Base-by-base conservation (phyloP, 2,329 filamentous ascomycete genomes). In the Pyrenochaeta sp. region DNA sequence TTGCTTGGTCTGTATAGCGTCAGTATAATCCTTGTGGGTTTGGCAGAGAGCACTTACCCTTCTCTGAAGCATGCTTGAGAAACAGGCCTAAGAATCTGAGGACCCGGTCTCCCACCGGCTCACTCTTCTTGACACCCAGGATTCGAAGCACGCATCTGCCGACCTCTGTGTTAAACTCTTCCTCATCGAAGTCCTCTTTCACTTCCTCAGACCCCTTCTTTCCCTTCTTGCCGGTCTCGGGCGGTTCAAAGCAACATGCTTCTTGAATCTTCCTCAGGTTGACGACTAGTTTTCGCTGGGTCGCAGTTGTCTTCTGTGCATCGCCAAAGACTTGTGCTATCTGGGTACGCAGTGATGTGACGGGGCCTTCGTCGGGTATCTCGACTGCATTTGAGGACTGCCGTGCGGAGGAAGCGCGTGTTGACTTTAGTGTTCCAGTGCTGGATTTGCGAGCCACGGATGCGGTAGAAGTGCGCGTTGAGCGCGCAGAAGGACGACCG, bases 211-310 rank as follows among this genome's bases (percentile, higher is more conserved):
- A 48, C 57, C 72, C 79, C 36, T 56, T 61, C 23, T 49, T 50
- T 17, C 43, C 42, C 49, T 65, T 62, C 62, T 81, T 82, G 51
- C 79, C 82, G 18, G 74, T 73, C 17, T 72, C 71, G 24, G 72
- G 70, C 1, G 75, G 73, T 48, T 85, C 81, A 37, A 81, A 83
- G 52, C 79, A 82, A 74, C 90, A 96, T 24, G 86, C 80, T 68
- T 96, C 93, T 63, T 97, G 93, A 29, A 96, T 82, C 72, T 96
- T 96, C 53, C 93, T 85, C 48, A 99, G 76, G 35, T 86, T 91
- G 48, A 96, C 88, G 3, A 88, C 87, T 0, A 96, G 81, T 68
- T 97, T 97, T 48, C 93, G 81, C 69, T 99, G 94, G 2, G 89
- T 89, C 1, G 92, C 90, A 0, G 89, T 95, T 1, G 89, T 95